Base-by-base conservation (phyloP, 495 filamentous ascomycete genomes). In the Tuber umbilicatum region DNA sequence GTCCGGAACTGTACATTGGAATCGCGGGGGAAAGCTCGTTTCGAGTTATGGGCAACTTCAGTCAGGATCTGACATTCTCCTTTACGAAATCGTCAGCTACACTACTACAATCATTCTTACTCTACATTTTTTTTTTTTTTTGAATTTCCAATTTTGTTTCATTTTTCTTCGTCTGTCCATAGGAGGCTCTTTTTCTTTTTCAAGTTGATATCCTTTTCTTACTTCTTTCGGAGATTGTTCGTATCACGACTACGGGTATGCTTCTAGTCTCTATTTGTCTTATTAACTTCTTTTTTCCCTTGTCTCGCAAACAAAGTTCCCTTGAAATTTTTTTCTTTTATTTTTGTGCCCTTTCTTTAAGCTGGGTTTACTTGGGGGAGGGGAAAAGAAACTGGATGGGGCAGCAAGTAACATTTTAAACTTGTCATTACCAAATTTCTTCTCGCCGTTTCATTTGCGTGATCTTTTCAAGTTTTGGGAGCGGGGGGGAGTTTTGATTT, bases 181-280 rank as follows among this genome's bases (percentile, higher is more conserved):
- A 40, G 69, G 69, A n/a, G 35, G 69, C 41, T 40, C 17, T n/a
- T 38, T 70, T 35, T 60, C 72, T 75, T 64, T 41, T 31, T 37
- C 23, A 43, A 42, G 71, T 71, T 40, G 47, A 41, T 40, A n/a
- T 50, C 74, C 75, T 70, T 68, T 72, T 37, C 47, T 74, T 72
- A 27, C 35, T 43, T 75, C 72, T 79, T 71, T 76, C 73, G 2
- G 73, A 69, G 74, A 55, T 76, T 78, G 47, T 78, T 79, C 72
- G 77, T 78, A 76, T 74, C 75, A 16, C 71, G 77, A 67, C 73
- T 19, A 64, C 14, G 55, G 23, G 55, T 17, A 21, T 64, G 6
- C 55, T 64, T 35, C 27, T 27, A 64, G 27, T 64, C 55, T 64
- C 55, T 64, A 14, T 64, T 64, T 64, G 55, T 64, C 55, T 64